A percentile compares a stretch with the other conserved stretches of the same genome.
Conservation (phyloP, 441 rosid species). For the Capsella rubella region DNA sequence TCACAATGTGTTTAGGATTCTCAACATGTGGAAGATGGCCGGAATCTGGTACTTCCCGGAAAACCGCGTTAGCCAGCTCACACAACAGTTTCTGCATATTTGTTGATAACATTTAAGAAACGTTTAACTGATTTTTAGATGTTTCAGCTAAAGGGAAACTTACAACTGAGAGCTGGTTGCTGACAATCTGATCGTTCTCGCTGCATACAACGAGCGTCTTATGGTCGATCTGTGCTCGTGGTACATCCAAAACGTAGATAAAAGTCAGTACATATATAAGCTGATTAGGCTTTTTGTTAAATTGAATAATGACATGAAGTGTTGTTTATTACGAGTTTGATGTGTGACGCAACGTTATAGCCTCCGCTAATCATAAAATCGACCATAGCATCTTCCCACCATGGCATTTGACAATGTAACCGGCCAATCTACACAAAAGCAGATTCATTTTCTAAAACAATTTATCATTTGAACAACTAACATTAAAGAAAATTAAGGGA, state of each 20-base stretch:
- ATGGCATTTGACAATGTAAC: constrained; percentile 72
- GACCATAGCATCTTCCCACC: constrained; percentile 80
- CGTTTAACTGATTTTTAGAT: neutral
- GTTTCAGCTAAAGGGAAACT: constrained; percentile 35
- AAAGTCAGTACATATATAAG: neutral
- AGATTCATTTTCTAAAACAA: constrained; percentile 3
- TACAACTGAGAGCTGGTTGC: constrained; percentile 61
- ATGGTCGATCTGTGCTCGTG: constrained; percentile 53
- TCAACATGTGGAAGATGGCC: constrained; percentile 80
- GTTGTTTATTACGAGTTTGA: constrained; percentile 53
- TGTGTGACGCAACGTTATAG: constrained; percentile 61
- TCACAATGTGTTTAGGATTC: constrained; percentile 54
- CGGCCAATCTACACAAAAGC: constrained; percentile 57
- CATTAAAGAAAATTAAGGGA: neutral
- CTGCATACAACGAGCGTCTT: constrained; percentile 64
- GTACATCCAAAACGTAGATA: constrained; percentile 19
- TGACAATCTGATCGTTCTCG: constrained; percentile 66
- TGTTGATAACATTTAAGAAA: neutral
- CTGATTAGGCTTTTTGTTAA: neutral
- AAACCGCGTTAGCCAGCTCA: constrained; percentile 57
- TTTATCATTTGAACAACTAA: neutral
- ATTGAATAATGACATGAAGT: neutral
- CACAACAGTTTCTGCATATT: constrained; percentile 56
- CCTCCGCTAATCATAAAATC: constrained; percentile 75
- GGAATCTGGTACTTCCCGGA: constrained; percentile 52